A percentile compares a stretch with the other conserved stretches of the same genome.
These are phyloP conservation scores for Pulveroboletus ravenelii DNA, from an alignment of 768 basidiomycete genomes.

Conservation along the genomic window DNA sequence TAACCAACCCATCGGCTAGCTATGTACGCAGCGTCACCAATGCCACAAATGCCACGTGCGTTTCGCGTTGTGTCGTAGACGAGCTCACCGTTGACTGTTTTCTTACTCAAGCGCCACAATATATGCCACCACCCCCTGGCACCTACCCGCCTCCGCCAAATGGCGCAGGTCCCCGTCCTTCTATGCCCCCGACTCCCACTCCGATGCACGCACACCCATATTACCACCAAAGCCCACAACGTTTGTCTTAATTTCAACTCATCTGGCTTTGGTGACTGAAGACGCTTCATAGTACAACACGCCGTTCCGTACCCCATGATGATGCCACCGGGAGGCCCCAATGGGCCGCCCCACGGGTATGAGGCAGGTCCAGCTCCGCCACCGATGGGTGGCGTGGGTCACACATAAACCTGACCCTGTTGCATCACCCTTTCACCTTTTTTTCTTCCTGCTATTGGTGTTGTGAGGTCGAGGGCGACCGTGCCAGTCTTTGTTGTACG, in stretches of 20 bases:
- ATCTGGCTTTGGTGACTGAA: slow-evolving; percentile 26
- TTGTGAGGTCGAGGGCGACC: slow-evolving; percentile 25
- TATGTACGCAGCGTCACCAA: slow-evolving; percentile 77
- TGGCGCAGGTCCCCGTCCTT: slow-evolving; percentile 72
- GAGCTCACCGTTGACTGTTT: slow-evolving; percentile 4
- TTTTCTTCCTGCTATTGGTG: slow-evolving; percentile 18
- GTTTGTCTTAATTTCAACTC: slow-evolving; percentile 39
- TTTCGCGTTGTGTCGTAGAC: slow-evolving; percentile 11
- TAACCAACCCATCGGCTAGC: slow-evolving; percentile 36
- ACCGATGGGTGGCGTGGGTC: slow-evolving; percentile 67
- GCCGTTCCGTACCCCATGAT: slow-evolving; percentile 90
- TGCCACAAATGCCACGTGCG: slow-evolving; percentile 88
- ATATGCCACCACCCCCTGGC: slow-evolving; percentile 77
- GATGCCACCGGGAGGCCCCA: slow-evolving; percentile 67
- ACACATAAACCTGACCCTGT: slow-evolving; percentile 42
- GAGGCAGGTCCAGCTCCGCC: slow-evolving; percentile 68
- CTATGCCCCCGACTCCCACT: slow-evolving; percentile 90
- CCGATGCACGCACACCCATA: slow-evolving; percentile 83
- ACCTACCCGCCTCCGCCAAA: slow-evolving; percentile 76
- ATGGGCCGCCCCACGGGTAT: slow-evolving; percentile 66
- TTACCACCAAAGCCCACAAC: slow-evolving; percentile 86
- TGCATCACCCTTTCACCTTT: slow-evolving; percentile 7
- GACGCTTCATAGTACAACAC: slow-evolving; percentile 61
- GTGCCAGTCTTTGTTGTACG: slow-evolving; percentile 28
- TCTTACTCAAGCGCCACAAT: slow-evolving; percentile 52